phyloP scores from a whole-genome alignment of 2,329 filamentous ascomycete genomes.

The Atkinsonella texensis region DNA sequence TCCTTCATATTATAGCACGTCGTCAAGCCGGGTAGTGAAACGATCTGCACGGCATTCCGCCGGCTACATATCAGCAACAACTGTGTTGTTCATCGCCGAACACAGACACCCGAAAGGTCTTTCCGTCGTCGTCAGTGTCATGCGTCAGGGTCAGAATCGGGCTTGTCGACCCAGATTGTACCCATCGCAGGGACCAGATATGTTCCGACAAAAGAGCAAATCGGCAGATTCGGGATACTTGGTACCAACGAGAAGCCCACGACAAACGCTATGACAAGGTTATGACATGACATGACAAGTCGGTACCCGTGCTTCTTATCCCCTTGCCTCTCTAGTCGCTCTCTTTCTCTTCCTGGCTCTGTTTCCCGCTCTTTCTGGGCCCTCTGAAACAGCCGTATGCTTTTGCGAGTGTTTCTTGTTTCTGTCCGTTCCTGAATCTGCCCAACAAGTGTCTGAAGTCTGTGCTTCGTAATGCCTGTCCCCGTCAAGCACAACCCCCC shows the following conservation, averaged over 20 bases:
- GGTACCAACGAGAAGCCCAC: background rate
- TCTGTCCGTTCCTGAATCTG: background rate
- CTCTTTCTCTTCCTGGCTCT: background rate
- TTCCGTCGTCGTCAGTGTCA: background rate
- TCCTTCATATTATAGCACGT: too few relatives aligned
- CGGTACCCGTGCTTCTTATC: too few relatives aligned
- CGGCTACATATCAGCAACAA: too few relatives aligned
- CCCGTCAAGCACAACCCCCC: background rate
- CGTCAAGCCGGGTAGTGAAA: too few relatives aligned
- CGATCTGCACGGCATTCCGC: too few relatives aligned
- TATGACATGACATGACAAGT: too few relatives aligned
- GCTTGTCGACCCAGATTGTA: background rate
- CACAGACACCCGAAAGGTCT: too few relatives aligned
- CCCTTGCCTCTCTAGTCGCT: background rate
- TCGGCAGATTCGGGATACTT: background rate
- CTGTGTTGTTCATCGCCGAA: too few relatives aligned
- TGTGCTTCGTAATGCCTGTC: background rate
- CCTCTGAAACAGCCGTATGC: background rate
- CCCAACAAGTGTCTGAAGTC: background rate
- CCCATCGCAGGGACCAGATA: background rate
- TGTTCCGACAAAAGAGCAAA: background rate
- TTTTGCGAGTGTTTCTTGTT: background rate
- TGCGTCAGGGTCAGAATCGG: background rate
- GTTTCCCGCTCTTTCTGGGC: too few relatives aligned
- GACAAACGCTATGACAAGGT: too few relatives aligned